Percentiles rank a stretch among this genome's conserved stretches.
These are phyloP conservation scores for Gypsophila paniculata DNA, from an alignment of 179 eudicot genomes.

Conservation along the genomic window DNA sequence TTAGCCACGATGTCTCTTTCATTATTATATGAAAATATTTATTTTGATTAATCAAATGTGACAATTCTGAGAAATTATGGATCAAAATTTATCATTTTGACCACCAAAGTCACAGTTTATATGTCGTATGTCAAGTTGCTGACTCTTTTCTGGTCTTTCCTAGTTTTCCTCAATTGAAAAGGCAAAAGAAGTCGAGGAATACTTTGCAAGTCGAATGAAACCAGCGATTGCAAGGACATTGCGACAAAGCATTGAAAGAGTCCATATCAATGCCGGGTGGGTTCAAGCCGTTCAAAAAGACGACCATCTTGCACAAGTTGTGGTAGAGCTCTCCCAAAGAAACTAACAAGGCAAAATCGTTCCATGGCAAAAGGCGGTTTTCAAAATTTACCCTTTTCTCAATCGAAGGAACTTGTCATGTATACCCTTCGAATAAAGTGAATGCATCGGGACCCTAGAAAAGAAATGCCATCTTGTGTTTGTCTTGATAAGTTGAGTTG, in stretches of 20 bases:
- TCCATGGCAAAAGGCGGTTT: background rate
- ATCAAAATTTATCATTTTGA: too few species aligned
- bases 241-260: constrained; percentile 85
- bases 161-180: constrained; percentile 73
- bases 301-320: constrained; percentile 45
- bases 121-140: background rate
- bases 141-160: background rate
- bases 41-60: background rate
- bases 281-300: constrained; percentile 63
- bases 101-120: background rate
- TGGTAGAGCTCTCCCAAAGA: constrained; percentile 50
- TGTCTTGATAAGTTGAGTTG: background rate
- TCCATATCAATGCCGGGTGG: constrained; percentile 80
- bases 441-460: too few species aligned
- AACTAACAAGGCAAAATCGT: background rate
- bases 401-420: background rate
- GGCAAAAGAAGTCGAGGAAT: constrained; percentile 74
- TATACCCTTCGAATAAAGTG: background rate
- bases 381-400: background rate
- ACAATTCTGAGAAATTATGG: background rate
- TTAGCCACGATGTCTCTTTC: too few species aligned
- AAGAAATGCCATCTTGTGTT: background rate
- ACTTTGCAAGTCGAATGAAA: constrained; percentile 54
- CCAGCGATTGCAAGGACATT: constrained; percentile 71
- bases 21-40: too few species aligned